Evolutionary conservation across 2,329 filamentous ascomycete genomes (phyloP), one percentile per base, ranked within the genome.

Genomic region (Cryphonectria radicalis): DNA sequence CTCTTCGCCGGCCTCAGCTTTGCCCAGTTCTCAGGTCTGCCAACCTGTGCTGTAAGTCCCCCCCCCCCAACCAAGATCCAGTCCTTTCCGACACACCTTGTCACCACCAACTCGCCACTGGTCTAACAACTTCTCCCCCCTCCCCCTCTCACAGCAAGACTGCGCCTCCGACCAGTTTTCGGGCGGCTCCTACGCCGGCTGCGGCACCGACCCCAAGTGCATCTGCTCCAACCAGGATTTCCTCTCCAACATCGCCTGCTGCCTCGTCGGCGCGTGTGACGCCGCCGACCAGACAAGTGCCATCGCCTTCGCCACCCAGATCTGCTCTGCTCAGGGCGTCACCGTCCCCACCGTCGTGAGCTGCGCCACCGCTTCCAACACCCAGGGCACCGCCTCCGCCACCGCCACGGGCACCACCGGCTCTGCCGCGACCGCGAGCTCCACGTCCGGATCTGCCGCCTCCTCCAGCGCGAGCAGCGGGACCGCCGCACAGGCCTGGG

Each of bases 1-100:
- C 84, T 87, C 75, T 80, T 89, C 64, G 83, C 87, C 75, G 84
- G 84, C 80, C 80, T 89, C 72, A 84, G 86, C 74, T 80, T 82
- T 73, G 86, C 86, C 55, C 87, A 88, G 77, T 76, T 84, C 70
- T 75, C 77, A 42, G 77, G 76, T 55, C 83, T 88, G 65, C 89
- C 87, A 22, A 72, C 74, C 13, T 91, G 86, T 76, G 88, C 88
- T 74, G 88, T 90, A 83, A 77, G 87, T 84, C 53, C 28, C 42
- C 43, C 28, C 19, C 28, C n/a, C 28, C n/a, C n/a, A n/a, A 28
- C 17, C 19, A 35, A 50, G 25, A 10, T 46, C n/a, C 28, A 3
- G 22, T 25, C 25, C 40, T 28, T n/a, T 40, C 63, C 60, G 22
- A 19, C 55, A 32, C 22, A 1, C n/a, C 43, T 60, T 22, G 14